Evolutionary conservation across 2,329 filamentous ascomycete genomes (phyloP), one percentile per base, ranked within the genome.

Genomic region (Neofusicoccum kwambonambiense): DNA sequence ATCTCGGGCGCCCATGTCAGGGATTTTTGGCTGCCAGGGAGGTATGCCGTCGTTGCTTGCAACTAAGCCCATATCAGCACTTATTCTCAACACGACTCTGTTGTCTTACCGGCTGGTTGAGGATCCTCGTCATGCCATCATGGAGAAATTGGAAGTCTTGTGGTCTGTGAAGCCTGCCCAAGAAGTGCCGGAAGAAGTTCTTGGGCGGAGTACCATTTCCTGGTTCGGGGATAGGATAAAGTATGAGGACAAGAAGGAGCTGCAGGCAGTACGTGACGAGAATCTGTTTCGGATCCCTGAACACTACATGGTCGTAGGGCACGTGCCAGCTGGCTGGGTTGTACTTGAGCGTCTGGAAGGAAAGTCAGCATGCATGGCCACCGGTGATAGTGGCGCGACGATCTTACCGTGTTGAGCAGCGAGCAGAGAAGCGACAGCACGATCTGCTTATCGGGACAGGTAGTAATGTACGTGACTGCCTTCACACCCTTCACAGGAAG

Each of bases 141-240:
- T 96, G 91, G 27, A 98, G 88, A 75, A 99, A 99, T 76, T 99
- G 95, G 73, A 99, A 98, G 75, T 99, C 95, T 76, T 97, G 93
- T 0, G 94, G 91, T 52, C 95, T 87, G 78, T 98, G 95, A 51
- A 99, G 79, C 42, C 94, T 87, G 35, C 95, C 92, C 35, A 97
- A 86, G 69, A 96, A 97, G 76, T 97, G 92, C 15, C 95, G 90
- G 75, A 96, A 98, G 73, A 89, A 94, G 76, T 99, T 99, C 80
- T 96, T 96, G 5, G 89, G 87, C 0, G 88, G 83, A 9, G 84
- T 75, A 3, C 84, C 85, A 52, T 85, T 86, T 15, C 86, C 83
- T 64, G 86, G 84, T 74, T 97, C 93, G 0, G 93, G 93, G 58
- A 97, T 90, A 0, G 93, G 91, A 73, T 97, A 97, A 5, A 97